Base-by-base conservation (phyloP, 805 yeast species). In the Tanozyma kutaoensis region DNA sequence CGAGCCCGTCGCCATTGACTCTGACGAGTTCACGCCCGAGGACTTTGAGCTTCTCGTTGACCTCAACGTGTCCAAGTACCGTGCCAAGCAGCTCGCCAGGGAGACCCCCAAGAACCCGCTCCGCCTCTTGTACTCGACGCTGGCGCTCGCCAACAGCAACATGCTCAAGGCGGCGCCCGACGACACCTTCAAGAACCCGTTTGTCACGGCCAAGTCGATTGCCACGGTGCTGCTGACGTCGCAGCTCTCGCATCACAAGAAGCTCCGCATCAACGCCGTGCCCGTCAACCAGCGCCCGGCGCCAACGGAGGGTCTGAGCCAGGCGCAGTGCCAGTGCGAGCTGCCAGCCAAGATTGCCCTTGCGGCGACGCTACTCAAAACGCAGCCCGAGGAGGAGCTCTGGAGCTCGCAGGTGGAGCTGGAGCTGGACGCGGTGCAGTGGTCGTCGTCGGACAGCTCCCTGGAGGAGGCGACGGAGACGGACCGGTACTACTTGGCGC, bases 181-280 rank as follows among this genome's bases (percentile, higher is more conserved):
- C 14, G 28, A 34, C 18, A 26, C 32, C 8, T 23, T 27, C 15
- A 22, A 28, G 10, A 22, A 29, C 23, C 29, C 28, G 22, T 30
- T 37, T 20, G 24, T 33, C 7, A 34, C 31, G 12, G 21, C 31
- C 12, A 58, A 58, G 31, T 55, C 63, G 8, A 33, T 49, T 2
- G 52, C 66, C 15, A 60, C 62, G 9, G 59, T 52, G 10, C 43
- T 44, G 26, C 57, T 41, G 40, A 45, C 57, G 2, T 38, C 50
- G 14, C 55, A 49, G 31, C 41, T 48, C 5, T 50, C 62, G 9
- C 62, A 53, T 34, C 59, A 50, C 38, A 60, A 60, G 31, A 60
- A 60, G 30, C 45, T 60, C 15, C 46, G 66, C 15, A 60, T 60
- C 26, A 54, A 48, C 29, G 62, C 61, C 1, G 48, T 4, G 58